Evolutionary conservation across 345 rosid species (phyloP), one percentile per base, ranked within the genome.

Genomic region (Eucalyptus paniculata): DNA sequence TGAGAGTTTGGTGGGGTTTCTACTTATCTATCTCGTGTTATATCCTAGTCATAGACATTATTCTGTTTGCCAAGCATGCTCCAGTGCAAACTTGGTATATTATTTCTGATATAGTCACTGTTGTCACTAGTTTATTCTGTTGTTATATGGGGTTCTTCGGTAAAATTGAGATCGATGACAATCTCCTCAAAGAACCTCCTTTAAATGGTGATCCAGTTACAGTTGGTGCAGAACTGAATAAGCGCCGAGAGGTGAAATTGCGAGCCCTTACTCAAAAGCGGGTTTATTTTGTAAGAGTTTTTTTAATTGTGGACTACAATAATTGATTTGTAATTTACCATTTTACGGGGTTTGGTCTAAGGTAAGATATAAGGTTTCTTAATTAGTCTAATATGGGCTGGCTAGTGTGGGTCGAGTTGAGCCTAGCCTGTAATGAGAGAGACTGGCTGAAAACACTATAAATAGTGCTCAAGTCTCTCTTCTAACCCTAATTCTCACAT

Each of bases 1-100:
- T 94, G 92, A 94, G 96, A 90, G 81, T 92, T 88, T 94, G 95
- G 96, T 95, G 94, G 94, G 93, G 91, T 7, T 91, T 93, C 85
- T 94, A 94, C 88, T 60, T 91, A 4, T 86, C 89, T 62, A 65
- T 94, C 88, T 94, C 95, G 44, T 94, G 92, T 91, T 94, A 92
- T 89, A 88, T 86, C 72, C 90, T 94, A 54, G 92, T 89, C 45
- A 65, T 94, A 89, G 95, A 90, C 89, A 19, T 92, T 87, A 81
- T 93, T 88, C 83, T 88, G 50, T 89, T 80, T 62, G 37, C 82
- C 18, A 88, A 21, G 88, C 90, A 81, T 47, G 34, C 50, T 26
- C 10, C 32, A 3, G 56, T 42, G n/a, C 67, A 19, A 9, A 67
- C 65, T 87, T 1, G 88, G 72, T 54, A 9, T 45, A 60, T 87